Evolutionary conservation across 2,329 filamentous ascomycete genomes (phyloP), one percentile per base, ranked within the genome.

Genomic region (Penicillium sp.): DNA sequence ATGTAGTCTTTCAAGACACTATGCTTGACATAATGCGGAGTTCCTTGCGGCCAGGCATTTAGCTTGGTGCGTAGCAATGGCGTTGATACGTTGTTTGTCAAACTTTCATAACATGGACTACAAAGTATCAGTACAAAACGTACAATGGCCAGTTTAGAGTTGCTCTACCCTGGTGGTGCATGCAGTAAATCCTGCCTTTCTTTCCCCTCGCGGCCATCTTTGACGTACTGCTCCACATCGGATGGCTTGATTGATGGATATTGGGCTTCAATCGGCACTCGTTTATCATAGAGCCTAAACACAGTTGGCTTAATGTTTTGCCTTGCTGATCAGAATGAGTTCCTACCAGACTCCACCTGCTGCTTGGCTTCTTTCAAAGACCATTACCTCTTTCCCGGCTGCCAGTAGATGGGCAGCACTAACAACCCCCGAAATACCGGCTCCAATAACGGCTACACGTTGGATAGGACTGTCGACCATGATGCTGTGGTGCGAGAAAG

Each of bases 1-100:
- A 90, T 81, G 63, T 90, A 90, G 2, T 80, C 73, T 33, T 81
- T 80, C 9, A 90, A 72, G 0, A 82, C 77, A 16, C 73, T 65
- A 57, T 89, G 87, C 2, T 75, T 80, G 5, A 87, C 82, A 57
- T 84, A 84, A 16, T 85, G 82, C 2, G 80, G 80, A 0, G 85
- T 89, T 1, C 82, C 83, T 6, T 79, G 70, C 0, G 86, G 84
- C 82, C 87, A 90, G 6, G 68, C 59, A 52, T 79, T 78, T 46
- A 82, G 69, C 21, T 75, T 80, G 2, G 79, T 79, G 44, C 79
- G 72, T 65, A 84, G 78, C 56, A 83, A 68, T 5, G 75, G 74
- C 2, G 82, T 83, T 6, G 77, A 75, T 16, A 84, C 80, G 57
- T 84, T 85, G 63, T 84, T 85, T 53, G 72, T 79, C 8, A 85